phyloP scores from a whole-genome alignment of 306 rosid species.

The Cajanus cajan region DNA sequence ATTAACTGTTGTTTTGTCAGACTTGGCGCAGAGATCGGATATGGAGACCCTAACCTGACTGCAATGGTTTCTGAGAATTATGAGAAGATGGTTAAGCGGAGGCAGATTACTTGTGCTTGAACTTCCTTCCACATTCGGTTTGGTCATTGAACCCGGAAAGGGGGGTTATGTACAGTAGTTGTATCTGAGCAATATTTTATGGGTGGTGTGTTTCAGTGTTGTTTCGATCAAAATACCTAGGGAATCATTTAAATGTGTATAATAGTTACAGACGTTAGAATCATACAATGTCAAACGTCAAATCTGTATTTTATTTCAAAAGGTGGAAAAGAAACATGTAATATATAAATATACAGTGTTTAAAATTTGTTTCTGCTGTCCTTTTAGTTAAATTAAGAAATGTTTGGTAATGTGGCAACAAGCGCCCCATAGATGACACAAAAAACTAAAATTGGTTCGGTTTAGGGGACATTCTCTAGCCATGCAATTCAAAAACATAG shows the following conservation, averaged over 20 bases:
- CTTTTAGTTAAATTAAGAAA: background rate
- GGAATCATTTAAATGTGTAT: conserved; percentile 33
- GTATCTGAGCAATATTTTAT: conserved; percentile 30
- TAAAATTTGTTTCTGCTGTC: background rate
- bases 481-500: conserved; percentile 8
- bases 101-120: conserved; percentile 84
- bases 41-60: conserved; percentile 87
- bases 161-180: conserved; percentile 32
- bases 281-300: conserved; percentile 5
- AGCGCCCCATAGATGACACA: background rate
- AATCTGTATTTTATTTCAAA: conserved; percentile 30
- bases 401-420: background rate
- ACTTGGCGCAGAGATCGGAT: conserved; percentile 76
- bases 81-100: conserved; percentile 72
- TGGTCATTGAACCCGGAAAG: conserved; percentile 1
- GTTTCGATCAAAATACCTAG: conserved; percentile 26
- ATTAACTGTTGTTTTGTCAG: conserved; percentile 45
- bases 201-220: conserved; percentile 18
- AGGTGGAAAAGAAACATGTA: conserved; percentile 28
- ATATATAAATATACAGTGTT: background rate
- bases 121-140: background rate
- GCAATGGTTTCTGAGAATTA: conserved; percentile 87
- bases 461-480: background rate
- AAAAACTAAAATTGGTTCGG: background rate
- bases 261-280: conserved; percentile 20